Conservation (phyloP, 176 grass and related monocot genomes). For the Ensete ventricosum region DNA sequence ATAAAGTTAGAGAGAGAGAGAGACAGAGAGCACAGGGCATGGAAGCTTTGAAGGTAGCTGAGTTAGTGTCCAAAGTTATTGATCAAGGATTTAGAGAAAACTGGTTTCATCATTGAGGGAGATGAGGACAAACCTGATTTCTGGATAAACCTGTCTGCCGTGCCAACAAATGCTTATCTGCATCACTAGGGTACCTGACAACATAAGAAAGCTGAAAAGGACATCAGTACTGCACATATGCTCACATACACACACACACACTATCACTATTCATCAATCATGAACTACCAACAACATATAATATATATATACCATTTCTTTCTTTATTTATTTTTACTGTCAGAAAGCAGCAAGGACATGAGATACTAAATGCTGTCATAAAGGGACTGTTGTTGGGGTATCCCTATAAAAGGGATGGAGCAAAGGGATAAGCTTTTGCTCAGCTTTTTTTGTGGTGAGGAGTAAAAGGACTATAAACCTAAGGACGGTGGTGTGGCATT, state of each 20-base stretch:
- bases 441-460: conserved; percentile 17
- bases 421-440: conserved; percentile 17
- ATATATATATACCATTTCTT: neutral
- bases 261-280: neutral
- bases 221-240: neutral
- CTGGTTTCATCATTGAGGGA: neutral
- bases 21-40: too few species aligned
- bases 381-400: neutral
- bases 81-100: neutral
- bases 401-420: conserved; percentile 17
- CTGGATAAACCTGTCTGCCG: conserved; percentile 95
- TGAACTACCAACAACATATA: neutral
- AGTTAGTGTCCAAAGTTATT: neutral
- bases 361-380: conserved; percentile 3
- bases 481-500: neutral
- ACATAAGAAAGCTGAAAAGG: conserved; percentile 19
- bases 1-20: too few species aligned
- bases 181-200: conserved; percentile 97
- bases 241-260: neutral
- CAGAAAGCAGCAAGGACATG: neutral
- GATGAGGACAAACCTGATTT: conserved; percentile 69
- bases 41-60: neutral
- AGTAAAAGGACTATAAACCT: neutral
- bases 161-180: conserved; percentile 98
- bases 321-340: neutral